These are phyloP conservation scores for Kluyveromyces marxianus DNA, from an alignment of 1,139 yeast species.

Conservation along the genomic window DNA sequence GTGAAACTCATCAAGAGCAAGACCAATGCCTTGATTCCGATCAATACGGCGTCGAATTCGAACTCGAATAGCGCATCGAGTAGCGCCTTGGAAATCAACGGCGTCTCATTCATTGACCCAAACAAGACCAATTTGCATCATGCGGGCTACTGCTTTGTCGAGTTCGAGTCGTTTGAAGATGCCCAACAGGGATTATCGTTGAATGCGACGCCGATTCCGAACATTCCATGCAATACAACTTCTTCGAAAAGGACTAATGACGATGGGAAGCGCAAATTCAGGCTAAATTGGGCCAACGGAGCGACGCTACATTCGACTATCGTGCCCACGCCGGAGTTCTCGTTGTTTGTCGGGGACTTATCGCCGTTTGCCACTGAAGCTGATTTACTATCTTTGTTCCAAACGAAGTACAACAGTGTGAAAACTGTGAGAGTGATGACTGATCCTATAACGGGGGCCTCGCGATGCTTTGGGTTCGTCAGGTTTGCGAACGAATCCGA, in stretches of 20 bases:
- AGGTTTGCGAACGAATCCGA: slow-evolving; percentile 67
- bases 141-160: slow-evolving; percentile 83
- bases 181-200: slow-evolving; percentile 65
- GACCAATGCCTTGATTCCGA: slow-evolving; percentile 29
- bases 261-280: slow-evolving; percentile 40
- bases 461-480: slow-evolving; percentile 92
- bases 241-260: slow-evolving; percentile 21
- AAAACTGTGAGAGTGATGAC: slow-evolving; percentile 83
- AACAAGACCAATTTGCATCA: slow-evolving; percentile 36
- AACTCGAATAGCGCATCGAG: slow-evolving; percentile 12
- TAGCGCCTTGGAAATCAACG: slow-evolving; percentile 24
- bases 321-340: slow-evolving; percentile 43
- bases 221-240: slow-evolving; percentile 35
- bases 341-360: slow-evolving; percentile 83
- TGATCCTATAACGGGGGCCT: slow-evolving; percentile 65
- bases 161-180: slow-evolving; percentile 56
- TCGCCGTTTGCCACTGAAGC: slow-evolving; percentile 71
- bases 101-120: slow-evolving; percentile 29
- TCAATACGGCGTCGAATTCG: slow-evolving; percentile 22
- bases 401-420: slow-evolving; percentile 62
- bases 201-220: slow-evolving; percentile 66
- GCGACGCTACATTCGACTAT: slow-evolving; percentile 37
- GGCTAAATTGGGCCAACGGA: slow-evolving; percentile 85
- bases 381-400: slow-evolving; percentile 60
- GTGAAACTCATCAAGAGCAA: slow-evolving; percentile 57